Base-by-base conservation (phyloP, 2,329 filamentous ascomycete genomes). In the Colletotrichum costaricense region DNA sequence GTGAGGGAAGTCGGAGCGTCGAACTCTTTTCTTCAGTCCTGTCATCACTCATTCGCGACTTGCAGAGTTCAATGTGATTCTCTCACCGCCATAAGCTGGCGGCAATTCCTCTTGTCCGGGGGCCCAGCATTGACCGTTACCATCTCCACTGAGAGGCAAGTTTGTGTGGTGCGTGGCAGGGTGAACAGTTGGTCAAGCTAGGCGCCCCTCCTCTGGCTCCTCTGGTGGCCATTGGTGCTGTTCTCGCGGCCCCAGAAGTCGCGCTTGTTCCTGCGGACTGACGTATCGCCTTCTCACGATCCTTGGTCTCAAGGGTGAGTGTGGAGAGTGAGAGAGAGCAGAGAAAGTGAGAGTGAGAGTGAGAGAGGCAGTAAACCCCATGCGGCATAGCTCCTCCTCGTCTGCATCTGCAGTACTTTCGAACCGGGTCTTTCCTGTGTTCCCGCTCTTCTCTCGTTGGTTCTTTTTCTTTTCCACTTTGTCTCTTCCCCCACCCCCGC, bases 401-500 rank as follows among this genome's bases (percentile, higher is more conserved):
- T 4, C 30, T 33, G 30, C 30, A 33, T 24, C 67, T 57, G 59
- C 52, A 24, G 56, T 9, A 33, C 30, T 33, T 33, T 33, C 9
- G 30, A 33, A 28, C 12, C 14, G 28, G 38, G 28, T 56, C 49
- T 28, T 42, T 24, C 49, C 4, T 65, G 14, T 52, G 38, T 22
- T 66, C 54, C 42, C 30, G 28, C 42, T 67, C 65, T 62, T 38
- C 28, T 49, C 58, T 42, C 58, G 58, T 67, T 54, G 55, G 56
- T 38, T 60, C 55, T 2, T 26, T 24, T 63, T 33, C 19, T n/a
- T 14, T n/a, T 24, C 54, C 11, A 5, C 59, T 8, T 22, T 24
- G 38, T 59, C n/a, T 52, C 26, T 14, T 7, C n/a, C 35, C 56
- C 67, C 70, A 62, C 67, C 71, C 67, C 71, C 71, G 67, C 71